phyloP scores from a whole-genome alignment of 2,329 filamentous ascomycete species.

The Calonectria pteridis region DNA sequence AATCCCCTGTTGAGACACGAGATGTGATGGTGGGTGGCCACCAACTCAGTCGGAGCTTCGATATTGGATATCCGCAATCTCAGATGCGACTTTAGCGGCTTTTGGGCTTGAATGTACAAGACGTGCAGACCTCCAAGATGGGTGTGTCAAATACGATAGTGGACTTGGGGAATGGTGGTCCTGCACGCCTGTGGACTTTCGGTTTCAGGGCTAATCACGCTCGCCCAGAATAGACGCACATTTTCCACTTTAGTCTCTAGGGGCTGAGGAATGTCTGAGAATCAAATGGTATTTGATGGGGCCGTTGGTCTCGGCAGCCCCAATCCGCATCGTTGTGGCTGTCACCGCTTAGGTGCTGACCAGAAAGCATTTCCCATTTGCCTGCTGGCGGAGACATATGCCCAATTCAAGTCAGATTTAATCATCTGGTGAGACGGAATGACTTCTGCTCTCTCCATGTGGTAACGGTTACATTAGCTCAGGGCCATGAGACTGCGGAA shows the following conservation, averaged over 20 bases:
- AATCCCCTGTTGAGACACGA: slow-evolving; percentile 10
- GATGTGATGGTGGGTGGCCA: slow-evolving; percentile 14
- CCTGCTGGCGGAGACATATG: not conserved
- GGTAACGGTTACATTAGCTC: slow-evolving; percentile 13
- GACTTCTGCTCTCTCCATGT: not conserved
- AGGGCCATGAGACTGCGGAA: slow-evolving; percentile 5
- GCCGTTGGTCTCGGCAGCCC: not conserved
- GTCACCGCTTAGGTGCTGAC: slow-evolving; percentile 16
- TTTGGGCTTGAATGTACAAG: not conserved
- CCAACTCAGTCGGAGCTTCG: slow-evolving; percentile 13
- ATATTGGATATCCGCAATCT: slow-evolving; percentile 23
- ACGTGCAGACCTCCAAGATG: not conserved
- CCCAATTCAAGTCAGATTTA: slow-evolving; percentile 11
- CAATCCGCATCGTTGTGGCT: slow-evolving; percentile 12
- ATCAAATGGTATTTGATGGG: slow-evolving; percentile 10
- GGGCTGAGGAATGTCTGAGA: slow-evolving; percentile 7
- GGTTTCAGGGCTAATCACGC: not conserved
- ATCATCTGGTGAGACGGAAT: slow-evolving; percentile 21
- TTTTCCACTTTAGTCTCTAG: not conserved
- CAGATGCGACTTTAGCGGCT: slow-evolving; percentile 13
- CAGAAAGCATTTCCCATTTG: not conserved
- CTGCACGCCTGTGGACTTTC: slow-evolving; percentile 13
- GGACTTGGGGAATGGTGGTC: slow-evolving; percentile 17
- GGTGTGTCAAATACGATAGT: not conserved
- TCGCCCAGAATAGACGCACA: not conserved